phyloP scores from a whole-genome alignment of 2,329 filamentous ascomycete genomes.

The Claviceps quebecensis region DNA sequence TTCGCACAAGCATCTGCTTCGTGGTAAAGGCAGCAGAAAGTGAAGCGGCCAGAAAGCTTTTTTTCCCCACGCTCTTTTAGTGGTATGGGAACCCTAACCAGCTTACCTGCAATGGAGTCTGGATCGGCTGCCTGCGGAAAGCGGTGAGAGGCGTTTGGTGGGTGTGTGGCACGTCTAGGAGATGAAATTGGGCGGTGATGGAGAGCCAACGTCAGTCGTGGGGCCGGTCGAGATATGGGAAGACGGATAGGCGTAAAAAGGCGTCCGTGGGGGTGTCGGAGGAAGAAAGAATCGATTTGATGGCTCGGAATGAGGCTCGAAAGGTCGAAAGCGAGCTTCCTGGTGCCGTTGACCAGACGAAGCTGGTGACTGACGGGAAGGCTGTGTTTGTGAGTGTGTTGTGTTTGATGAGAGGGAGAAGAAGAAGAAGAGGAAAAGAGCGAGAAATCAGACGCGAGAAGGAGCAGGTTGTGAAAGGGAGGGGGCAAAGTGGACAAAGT shows the following conservation, averaged over 20 bases:
- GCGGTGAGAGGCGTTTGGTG: conserved; percentile 1
- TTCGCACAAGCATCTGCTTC: neutral
- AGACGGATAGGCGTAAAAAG: neutral
- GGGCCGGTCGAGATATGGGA: neutral
- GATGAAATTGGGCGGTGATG: conserved; percentile 1
- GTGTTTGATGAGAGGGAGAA: conserved; percentile 2
- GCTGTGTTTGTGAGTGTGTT: conserved; percentile 4
- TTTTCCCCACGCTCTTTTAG: neutral
- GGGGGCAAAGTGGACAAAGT: neutral
- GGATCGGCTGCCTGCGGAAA: neutral
- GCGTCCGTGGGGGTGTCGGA: neutral
- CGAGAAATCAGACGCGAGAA: conserved; percentile 1
- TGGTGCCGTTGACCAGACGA: conserved; percentile 2
- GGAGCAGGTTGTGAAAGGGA: conserved; percentile 3
- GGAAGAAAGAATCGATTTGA: neutral
- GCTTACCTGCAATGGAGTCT: neutral
- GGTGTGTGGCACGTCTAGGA: neutral
- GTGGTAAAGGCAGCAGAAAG: no score
- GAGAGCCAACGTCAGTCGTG: neutral
- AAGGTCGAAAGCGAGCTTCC: neutral
- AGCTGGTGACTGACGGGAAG: conserved; percentile 2
- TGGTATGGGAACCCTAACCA: neutral
- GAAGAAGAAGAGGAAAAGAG: conserved; percentile 5
- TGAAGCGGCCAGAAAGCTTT: neutral
- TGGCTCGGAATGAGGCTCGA: conserved; percentile 1